A percentile compares a stretch with the other conserved stretches of the same genome.
phyloP scores from a whole-genome alignment of 2,329 filamentous ascomycete species.

The Daldinia sp. region DNA sequence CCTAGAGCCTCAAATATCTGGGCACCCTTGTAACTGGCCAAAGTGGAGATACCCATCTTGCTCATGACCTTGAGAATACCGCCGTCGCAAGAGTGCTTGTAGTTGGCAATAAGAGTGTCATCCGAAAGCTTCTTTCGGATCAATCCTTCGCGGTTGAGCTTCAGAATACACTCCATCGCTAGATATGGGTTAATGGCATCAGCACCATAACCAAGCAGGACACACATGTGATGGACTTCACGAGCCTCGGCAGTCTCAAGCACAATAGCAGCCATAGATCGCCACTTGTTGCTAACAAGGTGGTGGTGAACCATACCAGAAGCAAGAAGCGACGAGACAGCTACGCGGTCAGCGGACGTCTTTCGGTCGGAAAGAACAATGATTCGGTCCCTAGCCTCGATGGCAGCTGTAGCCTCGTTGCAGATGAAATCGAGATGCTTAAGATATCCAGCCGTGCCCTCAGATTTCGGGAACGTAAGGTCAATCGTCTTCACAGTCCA shows the following conservation, averaged over 20 bases:
- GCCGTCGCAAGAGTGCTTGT: slow-evolving; percentile 95
- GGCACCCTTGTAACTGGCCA: slow-evolving; percentile 96
- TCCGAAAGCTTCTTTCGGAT: slow-evolving; percentile 89
- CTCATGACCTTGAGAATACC: slow-evolving; percentile 99
- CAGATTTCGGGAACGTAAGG: slow-evolving; percentile 88
- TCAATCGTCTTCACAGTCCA: slow-evolving; percentile 94
- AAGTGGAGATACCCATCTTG: slow-evolving; percentile 98
- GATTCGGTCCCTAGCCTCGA: slow-evolving; percentile 83
- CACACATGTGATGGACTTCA: slow-evolving; percentile 98
- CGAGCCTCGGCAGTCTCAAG: slow-evolving; percentile 94
- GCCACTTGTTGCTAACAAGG: slow-evolving; percentile 94
- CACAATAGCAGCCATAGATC: slow-evolving; percentile 84
- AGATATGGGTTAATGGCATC: slow-evolving; percentile 96
- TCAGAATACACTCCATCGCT: slow-evolving; percentile 94
- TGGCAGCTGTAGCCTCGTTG: slow-evolving; percentile 81
- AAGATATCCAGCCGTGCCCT: slow-evolving; percentile 84
- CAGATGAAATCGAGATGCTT: slow-evolving; percentile 89
- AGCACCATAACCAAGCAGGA: slow-evolving; percentile 93
- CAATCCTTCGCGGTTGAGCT: slow-evolving; percentile 91
- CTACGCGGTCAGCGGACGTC: slow-evolving; percentile 80
- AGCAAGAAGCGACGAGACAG: slow-evolving; percentile 85
- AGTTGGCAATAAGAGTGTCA: slow-evolving; percentile 88
- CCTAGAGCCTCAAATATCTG: slow-evolving; percentile 98
- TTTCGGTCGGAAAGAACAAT: slow-evolving; percentile 90
- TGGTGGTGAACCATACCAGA: slow-evolving; percentile 96